A percentile compares a stretch with the other conserved stretches of the same genome.
phyloP scores from a whole-genome alignment of 192 early-diverging fungal genomes.

The Rhizoclosmatium globosum region DNA sequence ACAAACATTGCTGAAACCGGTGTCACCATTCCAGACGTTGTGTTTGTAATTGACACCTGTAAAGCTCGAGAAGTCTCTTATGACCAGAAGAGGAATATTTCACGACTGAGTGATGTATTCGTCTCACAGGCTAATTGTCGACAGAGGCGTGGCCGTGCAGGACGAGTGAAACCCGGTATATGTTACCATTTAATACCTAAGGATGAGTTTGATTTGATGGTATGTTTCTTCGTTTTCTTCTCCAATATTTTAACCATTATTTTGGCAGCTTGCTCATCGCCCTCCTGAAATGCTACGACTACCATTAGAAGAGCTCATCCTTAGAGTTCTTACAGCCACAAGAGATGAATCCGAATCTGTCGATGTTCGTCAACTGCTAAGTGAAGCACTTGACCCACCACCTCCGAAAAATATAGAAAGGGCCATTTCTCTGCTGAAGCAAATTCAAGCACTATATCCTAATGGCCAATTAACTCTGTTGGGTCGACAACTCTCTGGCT shows the following conservation, averaged over 20 bases:
- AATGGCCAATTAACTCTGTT: too few species aligned
- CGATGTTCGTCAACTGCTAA: too few species aligned
- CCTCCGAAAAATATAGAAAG: too few species aligned
- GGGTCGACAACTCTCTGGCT: too few species aligned
- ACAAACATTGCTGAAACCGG: conserved; percentile 88
- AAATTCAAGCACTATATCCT: too few species aligned
- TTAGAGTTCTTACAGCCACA: conserved; percentile 17
- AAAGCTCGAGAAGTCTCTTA: conserved; percentile 71
- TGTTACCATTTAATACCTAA: conserved; percentile 79
- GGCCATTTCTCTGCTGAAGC: too few species aligned
- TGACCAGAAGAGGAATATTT: conserved; percentile 67
- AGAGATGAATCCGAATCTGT: too few species aligned
- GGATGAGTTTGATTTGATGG: conserved; percentile 56
- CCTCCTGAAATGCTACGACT: conserved; percentile 82
- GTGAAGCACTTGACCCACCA: too few species aligned
- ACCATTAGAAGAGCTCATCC: conserved; percentile 80
- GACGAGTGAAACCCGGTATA: conserved; percentile 76
- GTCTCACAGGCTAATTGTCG: conserved; percentile 71
- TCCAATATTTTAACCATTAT: background rate
- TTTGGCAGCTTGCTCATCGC: conserved; percentile 43
- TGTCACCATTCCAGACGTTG: conserved; percentile 73
- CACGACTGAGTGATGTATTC: conserved; percentile 66
- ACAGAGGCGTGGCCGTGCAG: conserved; percentile 85
- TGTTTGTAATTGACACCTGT: conserved; percentile 78
- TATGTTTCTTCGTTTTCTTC: conserved; percentile 33